These are phyloP conservation scores for Septoria linicola DNA, from an alignment of 2,329 filamentous ascomycete species.

Conservation along the genomic window DNA sequence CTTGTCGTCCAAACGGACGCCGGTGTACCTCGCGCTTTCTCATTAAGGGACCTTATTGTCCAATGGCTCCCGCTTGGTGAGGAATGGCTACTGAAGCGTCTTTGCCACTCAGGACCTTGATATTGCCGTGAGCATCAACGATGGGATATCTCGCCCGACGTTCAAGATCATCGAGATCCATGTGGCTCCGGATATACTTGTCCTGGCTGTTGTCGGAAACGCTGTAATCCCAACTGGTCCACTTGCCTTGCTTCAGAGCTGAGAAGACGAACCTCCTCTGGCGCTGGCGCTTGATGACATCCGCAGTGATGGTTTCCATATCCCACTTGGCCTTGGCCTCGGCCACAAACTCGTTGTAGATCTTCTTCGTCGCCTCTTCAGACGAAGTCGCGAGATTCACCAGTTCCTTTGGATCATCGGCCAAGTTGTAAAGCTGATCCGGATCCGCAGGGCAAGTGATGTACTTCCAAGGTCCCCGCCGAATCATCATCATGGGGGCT, in stretches of 20 bases:
- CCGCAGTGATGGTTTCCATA: conserved; percentile 70
- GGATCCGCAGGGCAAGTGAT: conserved; percentile 81
- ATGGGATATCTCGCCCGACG: conserved; percentile 69
- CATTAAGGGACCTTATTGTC: conserved; percentile 30
- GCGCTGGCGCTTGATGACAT: conserved; percentile 75
- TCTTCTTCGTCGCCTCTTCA: conserved; percentile 41
- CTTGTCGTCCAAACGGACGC: not conserved
- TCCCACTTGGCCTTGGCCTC: conserved; percentile 80
- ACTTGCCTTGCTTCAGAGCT: conserved; percentile 71
- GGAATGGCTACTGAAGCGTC: conserved; percentile 28
- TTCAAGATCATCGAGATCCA: conserved; percentile 78
- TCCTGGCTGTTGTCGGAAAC: conserved; percentile 62
- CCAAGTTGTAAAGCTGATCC: conserved; percentile 79
- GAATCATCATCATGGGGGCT: conserved; percentile 90
- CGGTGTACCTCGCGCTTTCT: not conserved
- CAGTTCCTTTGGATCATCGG: conserved; percentile 72
- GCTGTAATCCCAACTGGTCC: conserved; percentile 83
- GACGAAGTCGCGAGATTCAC: conserved; percentile 61
- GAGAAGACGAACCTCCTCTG: conserved; percentile 76
- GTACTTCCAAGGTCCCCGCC: conserved; percentile 86
- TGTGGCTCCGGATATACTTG: conserved; percentile 82
- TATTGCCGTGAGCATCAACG: conserved; percentile 47
- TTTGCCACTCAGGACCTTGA: conserved; percentile 32
- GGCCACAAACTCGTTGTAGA: conserved; percentile 62
- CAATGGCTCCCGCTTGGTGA: conserved; percentile 37